A percentile compares a stretch with the other conserved stretches of the same genome.
Conservation (phyloP, 2,329 filamentous ascomycete species). For the Botrytis galanthina region DNA sequence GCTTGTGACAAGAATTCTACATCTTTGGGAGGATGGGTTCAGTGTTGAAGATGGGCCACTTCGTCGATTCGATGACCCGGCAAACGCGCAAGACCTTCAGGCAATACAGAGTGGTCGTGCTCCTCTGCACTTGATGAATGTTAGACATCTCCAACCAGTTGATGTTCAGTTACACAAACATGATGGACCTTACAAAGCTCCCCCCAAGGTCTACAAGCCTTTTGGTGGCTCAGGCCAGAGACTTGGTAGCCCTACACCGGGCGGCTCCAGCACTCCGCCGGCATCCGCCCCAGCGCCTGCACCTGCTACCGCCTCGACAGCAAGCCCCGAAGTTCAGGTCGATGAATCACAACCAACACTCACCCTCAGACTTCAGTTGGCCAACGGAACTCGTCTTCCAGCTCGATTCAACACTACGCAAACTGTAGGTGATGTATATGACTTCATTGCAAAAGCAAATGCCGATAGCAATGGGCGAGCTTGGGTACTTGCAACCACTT, state of each 20-base stretch:
- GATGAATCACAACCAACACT: constrained; percentile 67
- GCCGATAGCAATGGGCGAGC: constrained; percentile 54
- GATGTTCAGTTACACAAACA: constrained; percentile 74
- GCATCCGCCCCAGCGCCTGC: constrained; percentile 41
- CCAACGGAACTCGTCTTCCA: constrained; percentile 72
- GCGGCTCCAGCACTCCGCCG: constrained; percentile 44
- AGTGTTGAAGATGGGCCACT: constrained; percentile 80
- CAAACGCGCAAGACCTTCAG: constrained; percentile 66
- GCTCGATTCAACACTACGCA: constrained; percentile 79
- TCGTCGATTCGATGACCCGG: constrained; percentile 74
- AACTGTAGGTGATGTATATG: constrained; percentile 75
- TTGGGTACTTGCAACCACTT: constrained; percentile 78
- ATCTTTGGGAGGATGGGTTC: constrained; percentile 82
- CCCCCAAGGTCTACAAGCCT: constrained; percentile 73
- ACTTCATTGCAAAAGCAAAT: constrained; percentile 67
- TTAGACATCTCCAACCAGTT: constrained; percentile 70
- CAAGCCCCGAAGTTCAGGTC: constrained; percentile 46
- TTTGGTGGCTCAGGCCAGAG: constrained; percentile 71
- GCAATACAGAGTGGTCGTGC: constrained; percentile 77
- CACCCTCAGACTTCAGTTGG: constrained; percentile 73
- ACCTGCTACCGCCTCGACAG: constrained; percentile 29
- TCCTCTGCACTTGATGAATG: constrained; percentile 74
- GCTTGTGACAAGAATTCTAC: constrained; percentile 59
- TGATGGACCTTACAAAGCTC: constrained; percentile 68
- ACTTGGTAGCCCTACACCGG: constrained; percentile 74